phyloP scores from a whole-genome alignment of 495 filamentous ascomycete species.

The Chaetomium fimeti region DNA sequence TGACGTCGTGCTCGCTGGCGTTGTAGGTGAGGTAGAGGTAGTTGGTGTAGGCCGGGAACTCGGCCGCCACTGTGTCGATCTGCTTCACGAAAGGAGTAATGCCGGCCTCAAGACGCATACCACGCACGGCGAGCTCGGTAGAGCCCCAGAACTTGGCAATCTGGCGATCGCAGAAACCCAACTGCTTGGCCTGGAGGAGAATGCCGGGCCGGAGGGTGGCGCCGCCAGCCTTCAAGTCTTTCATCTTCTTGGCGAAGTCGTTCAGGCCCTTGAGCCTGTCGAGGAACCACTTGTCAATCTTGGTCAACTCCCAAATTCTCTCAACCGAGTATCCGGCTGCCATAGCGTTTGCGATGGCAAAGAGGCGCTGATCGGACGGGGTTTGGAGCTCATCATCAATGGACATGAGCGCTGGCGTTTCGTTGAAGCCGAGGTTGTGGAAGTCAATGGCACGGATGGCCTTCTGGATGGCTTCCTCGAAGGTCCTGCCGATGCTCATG shows the following conservation, averaged over 20 bases:
- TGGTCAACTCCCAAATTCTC: constrained; percentile 96
- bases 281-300: constrained; percentile 98
- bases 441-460: constrained; percentile 93
- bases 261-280: constrained; percentile 83
- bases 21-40: constrained; percentile 98
- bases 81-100: constrained; percentile 92
- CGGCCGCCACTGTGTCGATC: constrained; percentile 96
- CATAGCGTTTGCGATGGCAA: constrained; percentile 98
- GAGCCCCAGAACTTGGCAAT: constrained; percentile 91
- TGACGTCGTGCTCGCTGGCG: constrained; percentile 79
- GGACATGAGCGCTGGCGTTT: constrained; percentile 86
- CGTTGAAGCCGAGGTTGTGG: constrained; percentile 92
- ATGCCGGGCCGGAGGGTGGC: constrained; percentile 56
- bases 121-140: constrained; percentile 84
- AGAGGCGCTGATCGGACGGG: constrained; percentile 94
- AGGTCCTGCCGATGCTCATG: constrained; percentile 95
- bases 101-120: constrained; percentile 74
- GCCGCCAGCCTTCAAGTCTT: constrained; percentile 64
- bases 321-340: constrained; percentile 86
- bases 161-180: constrained; percentile 92
- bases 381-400: constrained; percentile 96
- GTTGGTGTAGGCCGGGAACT: constrained; percentile 93
- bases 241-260: constrained; percentile 80
- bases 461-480: constrained; percentile 98
- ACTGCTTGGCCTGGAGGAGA: constrained; percentile 80